Conservation (phyloP, 345 rosid species). For the Gossypium longicalyx region DNA sequence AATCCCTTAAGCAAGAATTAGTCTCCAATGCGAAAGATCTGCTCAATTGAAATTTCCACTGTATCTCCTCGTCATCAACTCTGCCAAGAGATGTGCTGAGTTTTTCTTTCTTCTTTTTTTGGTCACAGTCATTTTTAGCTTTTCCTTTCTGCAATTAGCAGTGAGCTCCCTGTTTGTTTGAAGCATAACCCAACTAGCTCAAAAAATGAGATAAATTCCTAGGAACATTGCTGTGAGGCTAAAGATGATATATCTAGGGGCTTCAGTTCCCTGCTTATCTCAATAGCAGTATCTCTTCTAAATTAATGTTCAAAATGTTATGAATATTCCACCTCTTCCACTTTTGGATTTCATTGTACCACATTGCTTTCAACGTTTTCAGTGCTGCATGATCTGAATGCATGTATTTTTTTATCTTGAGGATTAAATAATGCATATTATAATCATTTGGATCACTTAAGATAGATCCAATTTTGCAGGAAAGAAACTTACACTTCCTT, state of each 20-base stretch:
- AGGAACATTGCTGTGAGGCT: background rate
- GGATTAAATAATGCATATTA: background rate
- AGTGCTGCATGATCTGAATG: background rate
- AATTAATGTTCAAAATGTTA: background rate
- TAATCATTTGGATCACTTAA: background rate
- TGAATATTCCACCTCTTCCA: background rate
- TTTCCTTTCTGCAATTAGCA: background rate
- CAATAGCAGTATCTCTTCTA: background rate
- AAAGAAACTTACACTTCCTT: conserved; percentile 51
- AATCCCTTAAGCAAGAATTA: background rate
- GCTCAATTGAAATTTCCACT: background rate
- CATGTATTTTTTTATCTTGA: background rate
- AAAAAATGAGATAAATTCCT: background rate
- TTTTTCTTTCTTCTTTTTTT: background rate
- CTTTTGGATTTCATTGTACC: background rate
- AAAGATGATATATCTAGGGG: background rate
- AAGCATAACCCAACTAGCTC: background rate
- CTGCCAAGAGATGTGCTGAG: background rate
- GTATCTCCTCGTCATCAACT: background rate
- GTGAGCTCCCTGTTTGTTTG: background rate
- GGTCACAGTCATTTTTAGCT: background rate
- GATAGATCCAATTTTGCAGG: conserved; percentile 41
- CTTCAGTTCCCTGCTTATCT: background rate
- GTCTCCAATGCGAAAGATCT: background rate
- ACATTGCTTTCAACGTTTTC: background rate